Conservation (phyloP, 495 filamentous ascomycete species). For the Hyaloscypha hepaticicola region DNA sequence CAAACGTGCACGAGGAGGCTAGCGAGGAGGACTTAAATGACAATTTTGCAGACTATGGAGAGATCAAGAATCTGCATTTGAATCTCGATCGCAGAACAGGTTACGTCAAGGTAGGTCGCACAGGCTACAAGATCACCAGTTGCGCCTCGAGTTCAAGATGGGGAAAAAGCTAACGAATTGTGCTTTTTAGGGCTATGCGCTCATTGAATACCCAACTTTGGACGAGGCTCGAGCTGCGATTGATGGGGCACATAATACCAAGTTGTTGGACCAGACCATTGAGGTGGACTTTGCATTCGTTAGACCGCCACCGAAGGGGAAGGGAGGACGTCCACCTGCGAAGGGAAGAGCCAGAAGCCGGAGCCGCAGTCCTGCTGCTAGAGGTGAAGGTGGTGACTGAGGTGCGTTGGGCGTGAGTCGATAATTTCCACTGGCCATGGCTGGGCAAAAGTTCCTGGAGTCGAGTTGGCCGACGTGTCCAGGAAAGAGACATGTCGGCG, state of each 20-base stretch:
- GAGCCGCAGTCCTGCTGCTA: constrained; percentile 30
- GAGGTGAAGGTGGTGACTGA: constrained; percentile 32
- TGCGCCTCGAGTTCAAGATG: background rate
- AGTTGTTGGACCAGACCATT: constrained; percentile 91
- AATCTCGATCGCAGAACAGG: constrained; percentile 94
- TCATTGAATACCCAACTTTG: constrained; percentile 91
- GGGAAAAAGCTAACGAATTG: constrained; percentile 17
- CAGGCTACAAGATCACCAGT: background rate
- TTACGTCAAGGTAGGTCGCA: constrained; percentile 83
- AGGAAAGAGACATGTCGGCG: constrained; percentile 39
- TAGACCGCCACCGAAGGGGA: constrained; percentile 68
- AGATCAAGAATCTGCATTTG: constrained; percentile 95
- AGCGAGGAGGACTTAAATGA: constrained; percentile 95
- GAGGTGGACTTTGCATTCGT: constrained; percentile 96
- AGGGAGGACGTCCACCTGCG: constrained; percentile 31
- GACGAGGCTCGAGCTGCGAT: constrained; percentile 84
- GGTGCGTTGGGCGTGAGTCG: background rate
- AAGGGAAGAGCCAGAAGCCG: constrained; percentile 33
- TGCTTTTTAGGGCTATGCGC: constrained; percentile 72
- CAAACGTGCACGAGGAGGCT: constrained; percentile 97
- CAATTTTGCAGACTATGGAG: constrained; percentile 91
- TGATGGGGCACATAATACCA: constrained; percentile 74
- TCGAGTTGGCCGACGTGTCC: constrained; percentile 39
- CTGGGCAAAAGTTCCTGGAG: constrained; percentile 22
- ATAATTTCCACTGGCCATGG: background rate